A percentile compares a stretch with the other conserved stretches of the same genome.
Evolutionary conservation across 2,329 filamentous ascomycete species (phyloP).

Genomic region (Claviceps sp.): DNA sequence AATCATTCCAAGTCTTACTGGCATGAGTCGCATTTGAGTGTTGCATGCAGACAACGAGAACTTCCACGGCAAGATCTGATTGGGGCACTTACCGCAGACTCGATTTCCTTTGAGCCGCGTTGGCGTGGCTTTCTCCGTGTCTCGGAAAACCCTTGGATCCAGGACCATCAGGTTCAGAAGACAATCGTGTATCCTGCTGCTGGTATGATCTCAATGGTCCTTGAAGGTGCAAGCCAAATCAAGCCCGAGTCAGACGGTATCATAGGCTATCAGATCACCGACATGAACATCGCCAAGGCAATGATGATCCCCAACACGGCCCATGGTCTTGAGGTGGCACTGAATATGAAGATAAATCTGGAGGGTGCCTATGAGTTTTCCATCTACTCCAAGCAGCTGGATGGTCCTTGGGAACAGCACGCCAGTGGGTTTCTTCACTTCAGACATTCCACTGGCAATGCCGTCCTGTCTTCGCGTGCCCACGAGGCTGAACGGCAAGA

Average conservation of each 20-base stretch:
- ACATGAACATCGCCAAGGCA: slow-evolving; percentile 35
- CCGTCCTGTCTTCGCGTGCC: slow-evolving; percentile 9
- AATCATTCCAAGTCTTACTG: slow-evolving; percentile 39
- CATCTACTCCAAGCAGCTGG: slow-evolving; percentile 32
- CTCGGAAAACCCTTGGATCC: slow-evolving; percentile 37
- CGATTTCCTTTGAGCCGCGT: slow-evolving; percentile 29
- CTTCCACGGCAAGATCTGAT: slow-evolving; percentile 37
- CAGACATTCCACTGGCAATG: slow-evolving; percentile 12
- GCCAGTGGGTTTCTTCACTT: slow-evolving; percentile 22
- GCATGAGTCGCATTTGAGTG: slow-evolving; percentile 36
- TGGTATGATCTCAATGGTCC: slow-evolving; percentile 34
- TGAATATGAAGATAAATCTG: slow-evolving; percentile 27
- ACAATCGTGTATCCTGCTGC: slow-evolving; percentile 37
- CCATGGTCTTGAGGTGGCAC: slow-evolving; percentile 35
- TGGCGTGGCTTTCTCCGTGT: slow-evolving; percentile 37
- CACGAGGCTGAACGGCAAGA: slow-evolving; percentile 12
- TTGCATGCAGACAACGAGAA: slow-evolving; percentile 28
- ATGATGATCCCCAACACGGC: slow-evolving; percentile 34
- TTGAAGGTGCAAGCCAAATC: slow-evolving; percentile 33
- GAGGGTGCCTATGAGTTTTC: slow-evolving; percentile 20
- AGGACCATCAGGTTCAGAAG: slow-evolving; percentile 37
- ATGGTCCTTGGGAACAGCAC: slow-evolving; percentile 29
- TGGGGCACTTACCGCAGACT: slow-evolving; percentile 30
- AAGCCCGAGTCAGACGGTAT: slow-evolving; percentile 12
- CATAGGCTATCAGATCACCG: slow-evolving; percentile 28